Base-by-base conservation (phyloP, 768 basidiomycete genomes). In the Amanita polypyramis region DNA sequence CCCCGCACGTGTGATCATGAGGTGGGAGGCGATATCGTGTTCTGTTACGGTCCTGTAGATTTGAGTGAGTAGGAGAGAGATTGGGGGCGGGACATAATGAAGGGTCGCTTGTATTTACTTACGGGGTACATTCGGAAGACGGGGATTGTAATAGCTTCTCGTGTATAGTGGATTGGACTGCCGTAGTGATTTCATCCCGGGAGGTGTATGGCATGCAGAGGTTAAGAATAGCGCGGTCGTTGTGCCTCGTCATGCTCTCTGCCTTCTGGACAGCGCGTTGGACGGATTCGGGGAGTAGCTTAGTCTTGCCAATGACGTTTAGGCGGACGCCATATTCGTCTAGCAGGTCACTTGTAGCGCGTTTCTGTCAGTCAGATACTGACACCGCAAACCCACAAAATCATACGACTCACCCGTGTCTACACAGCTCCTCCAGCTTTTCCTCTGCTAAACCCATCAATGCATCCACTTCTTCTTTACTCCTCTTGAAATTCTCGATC, bases 401-500 rank as follows among this genome's bases (percentile, higher is more conserved):
- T 37, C 20, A 17, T 34, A 11, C 6, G 3, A 66, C 81, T 46
- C 57, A 96, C 95, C 90, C 94, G 55, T 88, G 76, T 51, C 73
- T 57, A 44, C 82, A 85, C 14, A 98, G 69, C 61, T 95, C 89
- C 30, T 81, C 59, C 23, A 98, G 71, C 52, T 84, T 82, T 12
- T 73, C 72, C 60, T 89, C 81, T 0, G 87, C 85, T 41, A 99
- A 63, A n/a, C 68, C 62, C 91, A 99, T 92, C 55, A 98, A 72
- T 2, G 80, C 79, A 20, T 85, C 79, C 1, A 99, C 91, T 62
- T 99, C 96, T 3, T 83, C 82, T 46, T 76, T 69, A 0, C 85
- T 75, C 17, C 96, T 77, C 52, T 88, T 88, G 68, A 98, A 98
- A 66, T 98, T 99, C 57, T 98, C 95, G 51, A 98, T 92, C 1